phyloP scores from a whole-genome alignment of 768 basidiomycete genomes.

The Mycena metata region DNA sequence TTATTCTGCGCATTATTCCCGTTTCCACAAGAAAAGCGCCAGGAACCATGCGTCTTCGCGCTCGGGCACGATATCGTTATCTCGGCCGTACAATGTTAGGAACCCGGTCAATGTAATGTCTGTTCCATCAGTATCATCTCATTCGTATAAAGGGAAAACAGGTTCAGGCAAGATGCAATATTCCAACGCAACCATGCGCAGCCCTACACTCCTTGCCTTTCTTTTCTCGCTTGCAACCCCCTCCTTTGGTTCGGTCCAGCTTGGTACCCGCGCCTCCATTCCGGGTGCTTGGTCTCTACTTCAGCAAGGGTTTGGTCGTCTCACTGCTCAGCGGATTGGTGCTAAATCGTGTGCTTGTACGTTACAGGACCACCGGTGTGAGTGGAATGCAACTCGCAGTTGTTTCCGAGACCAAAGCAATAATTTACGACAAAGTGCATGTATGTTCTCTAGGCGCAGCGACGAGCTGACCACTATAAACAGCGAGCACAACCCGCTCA shows the following conservation, averaged over 20 bases:
- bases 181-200: conserved; percentile 8
- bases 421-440: conserved; percentile 45
- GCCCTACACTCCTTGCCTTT: conserved; percentile 1
- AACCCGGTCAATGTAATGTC: background rate
- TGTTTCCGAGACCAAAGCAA: conserved; percentile 40
- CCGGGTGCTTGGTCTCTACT: conserved; percentile 31
- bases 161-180: background rate
- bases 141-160: conserved; percentile 11
- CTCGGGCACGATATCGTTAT: background rate
- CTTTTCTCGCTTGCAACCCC: background rate
- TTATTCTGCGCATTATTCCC: background rate
- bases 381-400: conserved; percentile 42
- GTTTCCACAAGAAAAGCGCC: background rate
- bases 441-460: background rate
- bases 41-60: conserved; percentile 10
- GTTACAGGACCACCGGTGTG: conserved; percentile 40
- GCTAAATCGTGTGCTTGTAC: background rate
- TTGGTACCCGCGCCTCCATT: conserved; percentile 29
- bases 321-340: background rate
- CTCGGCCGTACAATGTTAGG: conserved; percentile 7
- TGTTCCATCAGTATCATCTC: background rate
- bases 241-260: background rate
- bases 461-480: background rate
- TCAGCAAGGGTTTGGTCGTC: conserved; percentile 21
- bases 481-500: conserved; percentile 55